Evolutionary conservation across 176 grass and related monocot species (phyloP), one percentile per base, ranked within the genome.

Genomic region (Triticum dicoccoides): DNA sequence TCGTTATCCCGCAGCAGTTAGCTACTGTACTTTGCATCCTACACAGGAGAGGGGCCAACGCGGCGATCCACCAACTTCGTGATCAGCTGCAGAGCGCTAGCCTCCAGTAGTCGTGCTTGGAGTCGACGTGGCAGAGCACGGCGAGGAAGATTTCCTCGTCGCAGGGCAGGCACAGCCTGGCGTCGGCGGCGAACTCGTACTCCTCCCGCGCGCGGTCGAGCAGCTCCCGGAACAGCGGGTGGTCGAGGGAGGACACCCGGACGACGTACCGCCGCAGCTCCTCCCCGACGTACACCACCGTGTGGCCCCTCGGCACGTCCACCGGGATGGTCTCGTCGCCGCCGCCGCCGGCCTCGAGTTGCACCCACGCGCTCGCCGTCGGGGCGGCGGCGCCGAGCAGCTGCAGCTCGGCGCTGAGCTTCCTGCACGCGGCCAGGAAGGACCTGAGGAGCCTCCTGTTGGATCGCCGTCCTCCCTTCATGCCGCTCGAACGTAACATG

Each of bases 251-350:
- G 3, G 91, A 89, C 35, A 97, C 86, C 33, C 84, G 78, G 20
- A 95, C 92, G 37, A 97, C 89, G 62, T 91, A 85, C 68, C 95
- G 89, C 65, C 85, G 86, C 86, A 87, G 78, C 84, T 88, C 56
- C 30, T 93, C 79, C 10, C 95, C 95, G 78, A 97, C 95, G 85
- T 97, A 97, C 29, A 97, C 95, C 86, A 93, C 95, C 89, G 87
- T 91, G 89, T 95, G 93, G 20, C 95, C 93, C 80, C 73, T 87
- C 32, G 95, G 95, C 79, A 97, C 95, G 70, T 97, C 95, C 39
- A 85, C 64, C 37, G 95, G 95, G 82, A 97, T 81, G 64, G 32
- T 65, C 56, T 21, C 56, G 20, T n/a, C 86, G 5, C 13, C 80
- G 5, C 5, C 59, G 20, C 21, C 86, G 5, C 10, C 10, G 59